Conservation (phyloP, 1,139 yeast species). For the Taphrina populina region DNA sequence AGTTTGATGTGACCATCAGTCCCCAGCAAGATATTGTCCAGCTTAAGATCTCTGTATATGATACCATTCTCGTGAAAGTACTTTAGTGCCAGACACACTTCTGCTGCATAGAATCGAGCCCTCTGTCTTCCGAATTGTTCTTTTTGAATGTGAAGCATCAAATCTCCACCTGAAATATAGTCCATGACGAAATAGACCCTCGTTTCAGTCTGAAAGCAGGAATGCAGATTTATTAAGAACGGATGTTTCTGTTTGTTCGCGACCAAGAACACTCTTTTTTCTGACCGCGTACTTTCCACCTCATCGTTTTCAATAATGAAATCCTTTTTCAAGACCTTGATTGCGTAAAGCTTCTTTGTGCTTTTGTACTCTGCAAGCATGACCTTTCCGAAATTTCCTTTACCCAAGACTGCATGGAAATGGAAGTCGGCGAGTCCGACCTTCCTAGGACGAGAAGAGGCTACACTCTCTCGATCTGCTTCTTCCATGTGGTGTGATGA, state of each 20-base stretch:
- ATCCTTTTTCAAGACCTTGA: constrained; percentile 83
- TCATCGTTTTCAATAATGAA: constrained; percentile 80
- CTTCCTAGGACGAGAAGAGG: constrained; percentile 37
- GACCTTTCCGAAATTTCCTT: constrained; percentile 91
- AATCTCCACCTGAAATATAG: constrained; percentile 94
- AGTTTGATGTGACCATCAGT: constrained; percentile 93
- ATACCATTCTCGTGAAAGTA: constrained; percentile 95
- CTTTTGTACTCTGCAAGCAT: constrained; percentile 65
- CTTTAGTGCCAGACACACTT: constrained; percentile 83
- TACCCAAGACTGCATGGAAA: constrained; percentile 75
- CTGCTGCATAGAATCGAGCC: constrained; percentile 97
- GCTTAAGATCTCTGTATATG: constrained; percentile 90
- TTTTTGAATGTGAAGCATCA: constrained; percentile 98
- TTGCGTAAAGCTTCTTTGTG: constrained; percentile 78
- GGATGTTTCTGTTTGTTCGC: constrained; percentile 93
- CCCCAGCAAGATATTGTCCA: constrained; percentile 87
- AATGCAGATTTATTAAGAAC: constrained; percentile 81
- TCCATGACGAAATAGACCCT: constrained; percentile 98
- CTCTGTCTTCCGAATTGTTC: constrained; percentile 82
- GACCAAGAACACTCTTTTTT: constrained; percentile 66
- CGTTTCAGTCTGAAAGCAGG: constrained; percentile 97
- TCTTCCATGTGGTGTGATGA: constrained; percentile 38
- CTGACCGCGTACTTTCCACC: constrained; percentile 74
- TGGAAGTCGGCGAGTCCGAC: constrained; percentile 60
- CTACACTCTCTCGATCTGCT: constrained; percentile 16